phyloP scores from a whole-genome alignment of 2,329 filamentous ascomycete species.

The Botryotinia narcissicola region DNA sequence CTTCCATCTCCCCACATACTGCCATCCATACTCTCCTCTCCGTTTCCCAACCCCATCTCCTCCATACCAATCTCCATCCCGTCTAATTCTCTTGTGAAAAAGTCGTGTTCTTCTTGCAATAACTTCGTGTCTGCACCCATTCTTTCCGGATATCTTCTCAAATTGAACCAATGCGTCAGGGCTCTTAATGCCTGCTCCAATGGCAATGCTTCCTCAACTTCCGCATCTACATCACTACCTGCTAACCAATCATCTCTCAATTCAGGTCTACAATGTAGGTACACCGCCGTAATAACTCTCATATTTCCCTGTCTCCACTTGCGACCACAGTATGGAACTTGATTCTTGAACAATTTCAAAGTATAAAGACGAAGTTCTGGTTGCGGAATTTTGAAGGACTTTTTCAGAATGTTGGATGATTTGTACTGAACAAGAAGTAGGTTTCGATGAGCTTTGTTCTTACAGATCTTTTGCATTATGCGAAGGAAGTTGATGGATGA shows the following conservation, averaged over 20 bases:
- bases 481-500: slow-evolving; percentile 92
- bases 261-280: slow-evolving; percentile 88
- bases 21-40: slow-evolving; percentile 21
- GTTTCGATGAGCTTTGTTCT: slow-evolving; percentile 91
- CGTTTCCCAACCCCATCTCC: slow-evolving; percentile 31
- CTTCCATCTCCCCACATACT: slow-evolving; percentile 17
- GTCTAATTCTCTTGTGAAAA: slow-evolving; percentile 75
- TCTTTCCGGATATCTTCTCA: slow-evolving; percentile 75
- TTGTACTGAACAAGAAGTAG: slow-evolving; percentile 94
- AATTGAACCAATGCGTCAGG: slow-evolving; percentile 92
- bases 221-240: slow-evolving; percentile 85
- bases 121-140: slow-evolving; percentile 58
- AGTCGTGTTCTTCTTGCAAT: slow-evolving; percentile 72
- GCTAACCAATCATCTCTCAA: slow-evolving; percentile 93
- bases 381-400: slow-evolving; percentile 87
- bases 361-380: slow-evolving; percentile 86
- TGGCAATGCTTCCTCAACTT: slow-evolving; percentile 89
- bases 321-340: slow-evolving; percentile 94
- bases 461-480: slow-evolving; percentile 96
- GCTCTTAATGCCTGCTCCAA: slow-evolving; percentile 87
- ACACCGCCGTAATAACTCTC: slow-evolving; percentile 97
- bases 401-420: slow-evolving; percentile 85
- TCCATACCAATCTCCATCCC: slow-evolving; percentile 55
- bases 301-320: slow-evolving; percentile 99
- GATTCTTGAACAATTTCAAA: slow-evolving; percentile 96